Conservation (phyloP, 2,329 filamentous ascomycete species). For the Venturia nashicola region DNA sequence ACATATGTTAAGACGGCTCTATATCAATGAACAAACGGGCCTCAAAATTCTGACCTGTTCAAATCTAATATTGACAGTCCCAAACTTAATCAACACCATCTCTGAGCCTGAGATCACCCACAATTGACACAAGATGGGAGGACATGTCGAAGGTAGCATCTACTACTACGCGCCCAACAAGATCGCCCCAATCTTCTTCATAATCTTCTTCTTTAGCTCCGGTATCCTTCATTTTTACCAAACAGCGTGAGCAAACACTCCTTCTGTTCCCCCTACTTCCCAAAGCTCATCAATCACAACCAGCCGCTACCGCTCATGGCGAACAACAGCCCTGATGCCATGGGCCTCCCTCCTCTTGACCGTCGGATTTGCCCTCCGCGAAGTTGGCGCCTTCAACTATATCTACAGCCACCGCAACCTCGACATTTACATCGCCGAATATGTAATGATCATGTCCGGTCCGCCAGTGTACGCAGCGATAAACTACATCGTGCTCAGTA, state of each 20-base stretch:
- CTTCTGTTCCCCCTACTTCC: background rate
- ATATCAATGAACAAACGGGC: background rate
- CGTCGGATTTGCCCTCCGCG: conserved; percentile 42
- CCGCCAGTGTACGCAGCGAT: conserved; percentile 47
- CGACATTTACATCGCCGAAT: conserved; percentile 27
- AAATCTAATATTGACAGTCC: background rate
- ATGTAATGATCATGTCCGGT: conserved; percentile 26
- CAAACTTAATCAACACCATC: background rate
- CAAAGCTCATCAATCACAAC: conserved; percentile 21
- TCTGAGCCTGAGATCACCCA: background rate
- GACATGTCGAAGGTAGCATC: conserved; percentile 13
- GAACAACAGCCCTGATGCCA: conserved; percentile 41
- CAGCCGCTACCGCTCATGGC: conserved; percentile 42
- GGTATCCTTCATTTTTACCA: conserved; percentile 41
- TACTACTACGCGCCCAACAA: conserved; percentile 43
- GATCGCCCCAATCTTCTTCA: conserved; percentile 41
- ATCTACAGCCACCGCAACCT: conserved; percentile 20
- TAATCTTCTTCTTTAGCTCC: conserved; percentile 35
- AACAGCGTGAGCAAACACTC: conserved; percentile 26
- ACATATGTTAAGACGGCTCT: background rate
- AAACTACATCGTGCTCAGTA: conserved; percentile 50
- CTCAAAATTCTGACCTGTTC: background rate
- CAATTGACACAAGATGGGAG: background rate
- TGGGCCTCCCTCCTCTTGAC: conserved; percentile 44
- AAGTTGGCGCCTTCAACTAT: conserved; percentile 40